Evolutionary conservation across 225 moss, liverwort and hornwort genomes (phyloP).

Genomic region (Pseudisothecium myosuroides): DNA sequence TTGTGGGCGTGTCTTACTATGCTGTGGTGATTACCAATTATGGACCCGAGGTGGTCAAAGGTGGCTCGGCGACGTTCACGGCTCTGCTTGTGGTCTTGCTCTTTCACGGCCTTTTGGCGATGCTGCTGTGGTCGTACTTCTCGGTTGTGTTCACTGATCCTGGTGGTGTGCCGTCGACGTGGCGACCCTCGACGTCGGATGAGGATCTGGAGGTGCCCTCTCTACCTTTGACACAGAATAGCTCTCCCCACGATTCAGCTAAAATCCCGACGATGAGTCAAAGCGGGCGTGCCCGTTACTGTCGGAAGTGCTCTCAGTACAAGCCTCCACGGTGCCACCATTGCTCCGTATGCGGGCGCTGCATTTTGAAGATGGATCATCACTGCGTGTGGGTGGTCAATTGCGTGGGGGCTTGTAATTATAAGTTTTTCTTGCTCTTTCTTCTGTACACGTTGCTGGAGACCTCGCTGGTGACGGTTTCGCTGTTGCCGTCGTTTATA

Average conservation of each 20-base stretch:
- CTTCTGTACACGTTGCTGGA: constrained; percentile 88
- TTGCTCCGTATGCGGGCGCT: constrained; percentile 92
- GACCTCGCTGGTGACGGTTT: constrained; percentile 70
- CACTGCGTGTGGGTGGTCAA: constrained; percentile 99
- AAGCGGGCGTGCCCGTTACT: constrained; percentile 53
- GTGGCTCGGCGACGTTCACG: constrained; percentile 49
- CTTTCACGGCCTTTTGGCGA: constrained; percentile 68
- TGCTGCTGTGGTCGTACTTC: constrained; percentile 97
- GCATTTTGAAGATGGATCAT: constrained; percentile 98
- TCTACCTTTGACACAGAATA: constrained; percentile 46
- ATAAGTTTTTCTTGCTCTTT: constrained; percentile 88
- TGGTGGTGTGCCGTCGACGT: constrained; percentile 77
- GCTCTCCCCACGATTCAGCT: constrained; percentile 20
- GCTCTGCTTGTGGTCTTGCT: constrained; percentile 58
- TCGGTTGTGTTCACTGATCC: constrained; percentile 94
- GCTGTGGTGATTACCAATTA: constrained; percentile 93
- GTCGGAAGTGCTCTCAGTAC: constrained; percentile 90
- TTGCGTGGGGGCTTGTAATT: constrained; percentile 92
- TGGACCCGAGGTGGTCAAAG: constrained; percentile 57
- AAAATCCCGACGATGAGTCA: constrained; percentile 44
- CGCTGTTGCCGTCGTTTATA: constrained; percentile 84
- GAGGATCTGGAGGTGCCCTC: constrained; percentile 79
- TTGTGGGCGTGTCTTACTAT: constrained; percentile 91
- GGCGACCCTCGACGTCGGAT: constrained; percentile 62
- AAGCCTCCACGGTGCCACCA: constrained; percentile 99